Conservation (phyloP, 1,284 basidiomycete genomes). For the Golubevia pallescens region DNA sequence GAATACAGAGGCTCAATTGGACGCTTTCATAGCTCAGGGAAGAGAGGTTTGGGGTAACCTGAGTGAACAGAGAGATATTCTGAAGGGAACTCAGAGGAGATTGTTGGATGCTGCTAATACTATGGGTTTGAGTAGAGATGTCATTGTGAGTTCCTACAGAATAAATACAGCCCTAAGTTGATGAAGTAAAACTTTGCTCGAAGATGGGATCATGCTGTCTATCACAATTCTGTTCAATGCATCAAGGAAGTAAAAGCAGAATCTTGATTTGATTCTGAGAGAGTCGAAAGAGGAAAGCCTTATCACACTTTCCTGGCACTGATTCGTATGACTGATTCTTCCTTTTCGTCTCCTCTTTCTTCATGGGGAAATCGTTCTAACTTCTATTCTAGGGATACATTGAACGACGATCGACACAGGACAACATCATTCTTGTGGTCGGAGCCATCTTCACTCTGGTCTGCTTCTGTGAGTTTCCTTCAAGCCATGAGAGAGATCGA, state of each 20-base stretch:
- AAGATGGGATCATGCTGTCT: too few relatives aligned
- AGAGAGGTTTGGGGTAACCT: constrained; percentile 58
- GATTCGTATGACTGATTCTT: background rate
- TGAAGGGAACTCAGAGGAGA: constrained; percentile 52
- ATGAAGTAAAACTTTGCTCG: too few relatives aligned
- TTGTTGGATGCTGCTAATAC: constrained; percentile 57
- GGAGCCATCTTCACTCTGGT: constrained; percentile 56
- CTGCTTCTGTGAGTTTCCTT: constrained; percentile 44
- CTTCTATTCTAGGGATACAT: constrained; percentile 34
- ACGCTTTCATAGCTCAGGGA: constrained; percentile 59
- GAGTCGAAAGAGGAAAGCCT: too few relatives aligned
- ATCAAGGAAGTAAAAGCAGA: too few relatives aligned
- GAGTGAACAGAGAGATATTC: constrained; percentile 56
- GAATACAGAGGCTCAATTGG: constrained; percentile 55
- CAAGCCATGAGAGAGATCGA: constrained; percentile 1
- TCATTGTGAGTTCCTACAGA: constrained; percentile 45
- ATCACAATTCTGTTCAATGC: too few relatives aligned
- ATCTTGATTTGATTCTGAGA: too few relatives aligned
- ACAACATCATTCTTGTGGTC: constrained; percentile 55
- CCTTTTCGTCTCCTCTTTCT: constrained; percentile 4
- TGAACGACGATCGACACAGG: constrained; percentile 57
- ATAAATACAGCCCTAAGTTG: too few relatives aligned
- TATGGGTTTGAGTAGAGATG: constrained; percentile 53
- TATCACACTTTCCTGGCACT: too few relatives aligned
- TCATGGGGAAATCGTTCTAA: background rate